phyloP scores from a whole-genome alignment of 2,329 filamentous ascomycete genomes.

The Pseudogymnoascus sp. region DNA sequence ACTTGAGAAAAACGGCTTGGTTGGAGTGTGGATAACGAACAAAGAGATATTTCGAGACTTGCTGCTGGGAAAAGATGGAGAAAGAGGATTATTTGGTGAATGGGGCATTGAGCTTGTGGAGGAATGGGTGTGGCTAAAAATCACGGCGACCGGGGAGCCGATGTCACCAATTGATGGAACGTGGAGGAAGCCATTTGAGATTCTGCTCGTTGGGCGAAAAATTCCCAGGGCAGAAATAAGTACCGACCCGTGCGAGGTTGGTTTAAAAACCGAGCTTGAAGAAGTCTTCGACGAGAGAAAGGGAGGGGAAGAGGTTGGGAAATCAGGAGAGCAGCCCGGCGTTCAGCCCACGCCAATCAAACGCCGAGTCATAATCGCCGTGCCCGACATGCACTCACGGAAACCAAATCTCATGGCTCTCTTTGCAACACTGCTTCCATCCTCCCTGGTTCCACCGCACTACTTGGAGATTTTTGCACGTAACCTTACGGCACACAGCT shows the following conservation, averaged over 20 bases:
- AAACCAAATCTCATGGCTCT: conserved; percentile 65
- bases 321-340: conserved; percentile 27
- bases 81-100: conserved; percentile 52
- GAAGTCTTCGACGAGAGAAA: background rate
- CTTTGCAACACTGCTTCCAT: conserved; percentile 49
- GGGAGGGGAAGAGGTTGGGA: background rate
- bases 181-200: conserved; percentile 74
- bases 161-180: conserved; percentile 52
- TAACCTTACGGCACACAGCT: conserved; percentile 69
- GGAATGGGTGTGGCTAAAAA: conserved; percentile 77
- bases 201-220: conserved; percentile 53
- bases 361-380: conserved; percentile 57
- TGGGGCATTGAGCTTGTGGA: conserved; percentile 61
- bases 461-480: conserved; percentile 74
- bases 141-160: conserved; percentile 58
- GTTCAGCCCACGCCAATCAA: conserved; percentile 24
- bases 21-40: conserved; percentile 76
- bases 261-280: background rate
- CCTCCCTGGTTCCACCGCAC: conserved; percentile 35
- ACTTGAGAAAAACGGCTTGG: conserved; percentile 48
- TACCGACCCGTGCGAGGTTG: background rate
- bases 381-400: conserved; percentile 70
- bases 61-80: conserved; percentile 41
- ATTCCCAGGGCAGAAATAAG: conserved; percentile 11
- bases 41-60: conserved; percentile 49